Percentiles rank a stretch among this genome's conserved stretches.
These are phyloP conservation scores for Aphanoascus verrucosus DNA, from an alignment of 2,329 filamentous ascomycete species.

Conservation along the genomic window DNA sequence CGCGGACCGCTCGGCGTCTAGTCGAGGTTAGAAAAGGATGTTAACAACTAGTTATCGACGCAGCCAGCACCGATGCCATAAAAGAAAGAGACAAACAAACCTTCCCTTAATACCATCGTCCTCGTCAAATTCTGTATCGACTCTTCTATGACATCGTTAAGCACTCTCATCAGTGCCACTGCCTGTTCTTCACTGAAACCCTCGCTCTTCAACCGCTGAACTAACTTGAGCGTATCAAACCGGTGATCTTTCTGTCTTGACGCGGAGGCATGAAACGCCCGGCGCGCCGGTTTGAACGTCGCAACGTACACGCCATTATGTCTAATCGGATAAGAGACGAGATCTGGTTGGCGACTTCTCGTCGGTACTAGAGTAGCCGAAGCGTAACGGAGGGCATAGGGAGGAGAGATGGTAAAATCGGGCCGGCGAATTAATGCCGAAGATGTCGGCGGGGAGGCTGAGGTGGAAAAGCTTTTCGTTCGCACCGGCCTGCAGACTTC, in stretches of 20 bases:
- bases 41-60: not conserved
- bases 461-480: not conserved
- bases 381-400: conserved; percentile 4
- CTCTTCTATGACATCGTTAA: conserved; percentile 95
- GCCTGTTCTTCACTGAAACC: conserved; percentile 93
- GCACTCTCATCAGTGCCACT: conserved; percentile 95
- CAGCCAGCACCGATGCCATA: not conserved
- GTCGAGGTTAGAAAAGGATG: not conserved
- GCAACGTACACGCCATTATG: conserved; percentile 42
- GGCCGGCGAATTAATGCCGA: not conserved
- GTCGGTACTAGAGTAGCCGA: not conserved
- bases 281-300: conserved; percentile 31
- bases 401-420: not conserved
- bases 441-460: not conserved
- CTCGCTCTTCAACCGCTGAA: conserved; percentile 77
- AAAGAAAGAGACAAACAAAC: conserved; percentile 40
- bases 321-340: conserved; percentile 26
- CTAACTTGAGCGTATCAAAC: conserved; percentile 96
- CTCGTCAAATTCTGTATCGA: conserved; percentile 95
- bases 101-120: conserved; percentile 95
- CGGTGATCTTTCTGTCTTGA: conserved; percentile 66
- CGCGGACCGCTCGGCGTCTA: conserved; percentile 43
- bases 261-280: conserved; percentile 51
- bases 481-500: not conserved
- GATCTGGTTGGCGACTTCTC: not conserved